These are phyloP conservation scores for Nicotiana attenuata DNA, from an alignment of 257 asterid genomes.

Conservation along the genomic window DNA sequence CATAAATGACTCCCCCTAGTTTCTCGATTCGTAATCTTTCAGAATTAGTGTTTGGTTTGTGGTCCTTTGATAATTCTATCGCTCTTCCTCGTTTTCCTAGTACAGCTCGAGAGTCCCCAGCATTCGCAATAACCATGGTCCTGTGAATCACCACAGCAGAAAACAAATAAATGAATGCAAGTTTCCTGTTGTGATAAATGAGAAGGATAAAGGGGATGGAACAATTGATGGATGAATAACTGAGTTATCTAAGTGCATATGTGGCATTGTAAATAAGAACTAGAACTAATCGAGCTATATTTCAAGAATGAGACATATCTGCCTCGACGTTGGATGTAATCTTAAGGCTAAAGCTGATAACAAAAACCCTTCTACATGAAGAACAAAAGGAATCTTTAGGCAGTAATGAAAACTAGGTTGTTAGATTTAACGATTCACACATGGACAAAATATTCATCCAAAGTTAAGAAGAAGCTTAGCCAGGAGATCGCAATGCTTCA, in stretches of 20 bases:
- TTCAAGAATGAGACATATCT: background rate
- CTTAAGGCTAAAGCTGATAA: background rate
- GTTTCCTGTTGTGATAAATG: background rate
- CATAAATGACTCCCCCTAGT: constrained; percentile 69
- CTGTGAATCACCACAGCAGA: constrained; percentile 24
- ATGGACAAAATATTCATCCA: background rate
- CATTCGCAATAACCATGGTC: constrained; percentile 67
- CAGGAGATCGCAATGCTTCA: background rate
- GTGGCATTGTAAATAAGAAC: background rate
- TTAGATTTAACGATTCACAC: background rate
- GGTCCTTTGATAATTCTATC: constrained; percentile 71
- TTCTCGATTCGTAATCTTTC: constrained; percentile 67
- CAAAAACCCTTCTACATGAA: background rate
- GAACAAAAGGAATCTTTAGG: background rate
- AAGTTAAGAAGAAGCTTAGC: background rate
- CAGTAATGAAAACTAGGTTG: background rate
- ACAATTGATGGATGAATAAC: background rate
- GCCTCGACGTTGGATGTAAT: background rate
- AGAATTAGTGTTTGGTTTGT: constrained; percentile 66
- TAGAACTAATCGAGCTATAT: background rate
- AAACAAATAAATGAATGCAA: background rate
- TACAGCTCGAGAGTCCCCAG: constrained; percentile 84
- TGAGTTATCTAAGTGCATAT: too few relatives aligned
- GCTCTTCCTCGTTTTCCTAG: constrained; percentile 81
- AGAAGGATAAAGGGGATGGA: background rate